These are phyloP conservation scores for Astragalus glycyphyllos DNA, from an alignment of 306 rosid genomes.

Conservation along the genomic window DNA sequence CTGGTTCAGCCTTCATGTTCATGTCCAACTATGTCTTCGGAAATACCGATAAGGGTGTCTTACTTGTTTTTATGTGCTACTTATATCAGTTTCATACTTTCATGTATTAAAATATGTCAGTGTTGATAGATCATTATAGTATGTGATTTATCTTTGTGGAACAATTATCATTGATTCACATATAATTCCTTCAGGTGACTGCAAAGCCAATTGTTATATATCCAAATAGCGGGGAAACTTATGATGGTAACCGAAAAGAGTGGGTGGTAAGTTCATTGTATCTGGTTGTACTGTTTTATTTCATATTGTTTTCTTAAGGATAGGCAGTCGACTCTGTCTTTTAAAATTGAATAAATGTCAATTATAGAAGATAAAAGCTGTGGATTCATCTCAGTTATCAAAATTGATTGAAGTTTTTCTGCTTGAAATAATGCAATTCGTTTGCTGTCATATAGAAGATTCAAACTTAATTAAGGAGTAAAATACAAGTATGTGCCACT, in stretches of 20 bases:
- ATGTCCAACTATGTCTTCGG: conserved; percentile 14
- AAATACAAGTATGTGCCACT: neutral
- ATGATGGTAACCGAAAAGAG: conserved; percentile 49
- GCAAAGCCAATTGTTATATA: conserved; percentile 60
- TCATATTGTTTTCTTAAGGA: conserved; percentile 29
- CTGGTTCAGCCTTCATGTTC: conserved; percentile 11
- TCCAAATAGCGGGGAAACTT: conserved; percentile 73
- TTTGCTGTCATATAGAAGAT: conserved; percentile 35
- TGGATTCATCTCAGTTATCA: conserved; percentile 1
- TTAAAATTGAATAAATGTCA: conserved; percentile 23
- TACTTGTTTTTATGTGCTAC: conserved; percentile 22
- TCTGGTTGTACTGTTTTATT: conserved; percentile 27
- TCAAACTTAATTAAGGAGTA: neutral
- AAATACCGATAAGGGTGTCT: conserved; percentile 9
- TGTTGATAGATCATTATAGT: conserved; percentile 15
- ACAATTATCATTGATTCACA: conserved; percentile 18
- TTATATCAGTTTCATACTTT: neutral
- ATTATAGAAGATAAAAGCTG: conserved; percentile 22
- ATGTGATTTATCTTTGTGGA: conserved; percentile 14
- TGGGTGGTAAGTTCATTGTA: conserved; percentile 60
- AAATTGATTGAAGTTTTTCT: conserved; percentile 4
- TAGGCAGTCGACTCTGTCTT: conserved; percentile 10
- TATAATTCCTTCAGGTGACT: conserved; percentile 53
- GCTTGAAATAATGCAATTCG: conserved; percentile 33
- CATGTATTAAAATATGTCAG: conserved; percentile 7